Evolutionary conservation across 306 rosid genomes (phyloP), one percentile per base, ranked within the genome.

Genomic region (Sophora flavescens): DNA sequence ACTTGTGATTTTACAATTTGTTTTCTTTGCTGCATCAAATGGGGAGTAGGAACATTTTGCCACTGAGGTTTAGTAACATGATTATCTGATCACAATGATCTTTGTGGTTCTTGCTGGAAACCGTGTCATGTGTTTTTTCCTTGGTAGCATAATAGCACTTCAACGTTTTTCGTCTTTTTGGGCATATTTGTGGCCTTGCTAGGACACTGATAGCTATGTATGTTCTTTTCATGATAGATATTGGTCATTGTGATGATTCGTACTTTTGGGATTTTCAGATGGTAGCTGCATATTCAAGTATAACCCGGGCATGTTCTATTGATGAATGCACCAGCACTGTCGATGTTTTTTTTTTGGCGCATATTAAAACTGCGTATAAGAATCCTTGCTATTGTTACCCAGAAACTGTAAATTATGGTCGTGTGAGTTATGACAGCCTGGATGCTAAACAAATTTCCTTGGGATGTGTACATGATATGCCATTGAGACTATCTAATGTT

Each of bases 401-500:
- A 38, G 62, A 10, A 54, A 63, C 72, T n/a, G n/a, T 84, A 84
- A 33, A 77, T 56, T 53, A 64, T 53, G 22, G 53, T 26, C 51
- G 5, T 59, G 53, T 59, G 77, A 48, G 17, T 70, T 17, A 15
- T 70, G 63, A 14, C n/a, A 33, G 30, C 30, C 16, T 22, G 54
- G 60, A 56, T 41, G 48, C 56, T 72, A 58, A 12, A 60, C 58
- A 18, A 18, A 51, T 59, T 78, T 67, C 69, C 32, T 45, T 18
- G 58, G 16, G 17, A 50, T 83, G 12, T 82, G 87, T 83, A 69
- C 61, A 83, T 79, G 53, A 28, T 64, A 74, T 54, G 61, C 32
- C 59, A 17, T 59, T 33, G 15, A 15, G 8, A 54, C 69, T 44
- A 22, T 48, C 54, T 39, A 8, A 64, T 12, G 14, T 26, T 59